phyloP scores from a whole-genome alignment of 352 stramenopile species.

The Globisporangium yorkense region DNA sequence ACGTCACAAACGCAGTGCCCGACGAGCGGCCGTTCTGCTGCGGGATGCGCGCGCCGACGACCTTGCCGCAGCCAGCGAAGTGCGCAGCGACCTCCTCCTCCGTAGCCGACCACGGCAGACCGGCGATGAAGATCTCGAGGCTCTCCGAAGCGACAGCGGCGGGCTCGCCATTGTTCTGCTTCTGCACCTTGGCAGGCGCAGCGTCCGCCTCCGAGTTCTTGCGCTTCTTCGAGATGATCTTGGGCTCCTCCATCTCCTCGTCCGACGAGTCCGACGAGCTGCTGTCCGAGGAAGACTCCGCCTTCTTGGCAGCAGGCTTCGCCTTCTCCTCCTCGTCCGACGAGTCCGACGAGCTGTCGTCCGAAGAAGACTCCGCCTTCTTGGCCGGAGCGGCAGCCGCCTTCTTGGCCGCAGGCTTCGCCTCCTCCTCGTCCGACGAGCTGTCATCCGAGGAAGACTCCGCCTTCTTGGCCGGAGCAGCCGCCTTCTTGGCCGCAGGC shows the following conservation, averaged over 20 bases:
- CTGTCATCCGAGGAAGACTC: constrained; percentile 1
- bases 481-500: constrained; percentile 29
- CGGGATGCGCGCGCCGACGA: constrained; percentile 81
- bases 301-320: constrained; percentile 22
- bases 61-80: constrained; percentile 91
- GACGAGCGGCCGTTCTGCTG: constrained; percentile 87
- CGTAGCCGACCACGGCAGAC: constrained; percentile 92
- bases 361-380: constrained; percentile 22
- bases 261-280: constrained; percentile 21
- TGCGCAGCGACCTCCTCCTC: constrained; percentile 94
- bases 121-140: constrained; percentile 88
- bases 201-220: constrained; percentile 74
- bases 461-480: constrained; percentile 30
- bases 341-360: constrained; percentile 13
- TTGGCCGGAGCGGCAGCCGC: constrained; percentile 26
- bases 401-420: not conserved
- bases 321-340: constrained; percentile 51
- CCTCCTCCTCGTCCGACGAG: constrained; percentile 37
- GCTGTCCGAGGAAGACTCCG: constrained; percentile 4
- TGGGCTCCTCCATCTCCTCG: constrained; percentile 45
- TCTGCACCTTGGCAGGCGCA: constrained; percentile 60
- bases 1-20: constrained; percentile 96
- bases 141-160: constrained; percentile 40
- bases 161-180: constrained; percentile 63
- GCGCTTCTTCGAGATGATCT: constrained; percentile 75